A percentile compares a stretch with the other conserved stretches of the same genome.
These are phyloP conservation scores for Lagerstroemia speciosa DNA, from an alignment of 345 rosid species.

Conservation along the genomic window DNA sequence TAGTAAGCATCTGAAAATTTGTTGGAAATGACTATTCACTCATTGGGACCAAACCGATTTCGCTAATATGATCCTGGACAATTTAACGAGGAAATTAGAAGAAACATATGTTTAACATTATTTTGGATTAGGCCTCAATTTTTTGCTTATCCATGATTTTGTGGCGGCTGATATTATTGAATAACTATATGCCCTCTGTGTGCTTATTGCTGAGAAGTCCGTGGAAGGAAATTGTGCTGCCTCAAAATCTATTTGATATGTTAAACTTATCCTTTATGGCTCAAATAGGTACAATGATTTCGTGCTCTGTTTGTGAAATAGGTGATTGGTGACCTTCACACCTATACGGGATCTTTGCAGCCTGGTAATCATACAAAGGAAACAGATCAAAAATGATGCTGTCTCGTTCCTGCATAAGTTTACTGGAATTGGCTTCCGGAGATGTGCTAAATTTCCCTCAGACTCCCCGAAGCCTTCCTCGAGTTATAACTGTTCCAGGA, in stretches of 20 bases:
- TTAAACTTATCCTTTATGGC: not conserved
- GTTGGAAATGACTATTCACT: not conserved
- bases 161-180: not conserved
- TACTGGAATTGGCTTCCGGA: constrained; percentile 54
- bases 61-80: no score
- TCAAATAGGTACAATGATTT: not conserved
- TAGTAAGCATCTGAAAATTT: not conserved
- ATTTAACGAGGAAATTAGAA: not conserved
- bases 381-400: constrained; percentile 25
- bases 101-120: not conserved
- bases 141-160: not conserved
- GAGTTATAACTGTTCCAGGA: constrained; percentile 52
- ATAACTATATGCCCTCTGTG: not conserved
- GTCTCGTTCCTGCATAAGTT: constrained; percentile 56
- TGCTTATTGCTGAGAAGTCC: not conserved
- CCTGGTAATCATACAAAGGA: not conserved
- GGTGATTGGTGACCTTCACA: not conserved
- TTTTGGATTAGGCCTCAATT: not conserved
- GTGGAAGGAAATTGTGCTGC: not conserved
- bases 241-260: not conserved
- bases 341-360: not conserved
- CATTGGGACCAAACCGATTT: not conserved
- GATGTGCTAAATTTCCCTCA: constrained; percentile 45
- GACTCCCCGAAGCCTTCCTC: constrained; percentile 41
- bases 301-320: not conserved